phyloP scores from a whole-genome alignment of 116 monocot species.

The Cymodocea nodosa region DNA sequence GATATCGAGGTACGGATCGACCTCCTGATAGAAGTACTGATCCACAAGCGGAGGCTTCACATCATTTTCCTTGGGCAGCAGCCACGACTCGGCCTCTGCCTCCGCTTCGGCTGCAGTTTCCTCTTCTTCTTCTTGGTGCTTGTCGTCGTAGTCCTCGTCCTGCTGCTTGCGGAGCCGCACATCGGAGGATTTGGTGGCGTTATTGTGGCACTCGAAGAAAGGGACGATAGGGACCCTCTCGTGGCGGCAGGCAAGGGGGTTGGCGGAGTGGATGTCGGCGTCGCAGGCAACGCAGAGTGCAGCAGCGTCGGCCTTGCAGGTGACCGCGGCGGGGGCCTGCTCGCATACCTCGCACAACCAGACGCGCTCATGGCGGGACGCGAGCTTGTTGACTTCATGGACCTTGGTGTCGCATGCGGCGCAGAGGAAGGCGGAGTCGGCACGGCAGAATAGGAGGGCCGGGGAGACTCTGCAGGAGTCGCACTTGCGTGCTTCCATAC shows the following conservation, averaged over 20 bases:
- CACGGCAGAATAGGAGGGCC: slow-evolving; percentile 58
- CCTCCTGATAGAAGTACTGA: slow-evolving; percentile 32
- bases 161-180: no score
- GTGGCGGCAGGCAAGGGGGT: slow-evolving; percentile 69
- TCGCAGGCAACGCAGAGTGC: slow-evolving; percentile 64
- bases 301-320: slow-evolving; percentile 89
- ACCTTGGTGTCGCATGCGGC: slow-evolving; percentile 41
- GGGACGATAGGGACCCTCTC: slow-evolving; percentile 56
- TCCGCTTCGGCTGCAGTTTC: slow-evolving; percentile 5
- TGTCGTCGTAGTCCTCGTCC: slow-evolving; percentile 11
- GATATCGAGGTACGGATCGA: slow-evolving; percentile 67
- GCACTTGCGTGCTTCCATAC: slow-evolving; percentile 22
- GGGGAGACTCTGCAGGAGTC: slow-evolving; percentile 23
- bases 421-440: slow-evolving; percentile 70
- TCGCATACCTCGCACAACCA: slow-evolving; percentile 89
- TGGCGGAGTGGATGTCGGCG: slow-evolving; percentile 80
- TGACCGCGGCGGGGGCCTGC: slow-evolving; percentile 54
- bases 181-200: background rate
- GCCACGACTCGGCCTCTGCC: slow-evolving; percentile 29
- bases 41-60: slow-evolving; percentile 7
- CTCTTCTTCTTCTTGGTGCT: background rate
- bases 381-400: slow-evolving; percentile 40
- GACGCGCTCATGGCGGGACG: slow-evolving; percentile 55
- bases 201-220: slow-evolving; percentile 26
- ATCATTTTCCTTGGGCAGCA: slow-evolving; percentile 15